phyloP scores from a whole-genome alignment of 2,329 filamentous ascomycete species.

The Ophiostoma ips region DNA sequence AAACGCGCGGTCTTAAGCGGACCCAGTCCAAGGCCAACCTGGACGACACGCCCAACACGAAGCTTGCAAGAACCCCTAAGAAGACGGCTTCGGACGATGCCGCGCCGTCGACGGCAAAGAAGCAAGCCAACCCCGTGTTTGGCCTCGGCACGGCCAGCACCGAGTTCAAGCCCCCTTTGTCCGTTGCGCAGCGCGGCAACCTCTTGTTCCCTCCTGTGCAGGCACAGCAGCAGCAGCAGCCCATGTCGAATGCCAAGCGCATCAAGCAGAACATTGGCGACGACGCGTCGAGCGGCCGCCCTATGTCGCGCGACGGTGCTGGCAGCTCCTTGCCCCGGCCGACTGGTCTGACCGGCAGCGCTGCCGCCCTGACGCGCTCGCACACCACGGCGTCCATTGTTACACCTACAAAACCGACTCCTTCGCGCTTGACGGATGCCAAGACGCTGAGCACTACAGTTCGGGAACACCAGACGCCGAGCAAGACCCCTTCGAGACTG shows the following conservation, averaged over 20 bases:
- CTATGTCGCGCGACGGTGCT: conserved; percentile 35
- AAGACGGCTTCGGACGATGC: too few species aligned
- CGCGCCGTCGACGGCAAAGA: conserved; percentile 15
- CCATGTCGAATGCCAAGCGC: conserved; percentile 49
- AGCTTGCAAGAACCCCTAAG: conserved; percentile 16
- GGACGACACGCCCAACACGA: conserved; percentile 35
- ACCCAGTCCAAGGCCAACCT: conserved; percentile 45
- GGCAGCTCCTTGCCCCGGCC: conserved; percentile 30
- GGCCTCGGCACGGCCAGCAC: conserved; percentile 18
- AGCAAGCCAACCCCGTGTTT: conserved; percentile 16
- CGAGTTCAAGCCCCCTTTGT: conserved; percentile 12
- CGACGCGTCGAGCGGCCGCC: conserved; percentile 53
- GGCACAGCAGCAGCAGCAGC: conserved; percentile 15
- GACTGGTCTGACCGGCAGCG: conserved; percentile 11
- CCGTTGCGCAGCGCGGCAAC: conserved; percentile 13
- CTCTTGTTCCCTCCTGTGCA: conserved; percentile 11
- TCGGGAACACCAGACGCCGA: conserved; percentile 34
- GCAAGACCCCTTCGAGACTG: conserved; percentile 28
- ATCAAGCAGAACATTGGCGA: conserved; percentile 52
- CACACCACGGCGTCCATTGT: conserved; percentile 44
- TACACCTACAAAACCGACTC: conserved; percentile 67
- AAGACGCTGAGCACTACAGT: conserved; percentile 30
- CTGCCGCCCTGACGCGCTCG: conserved; percentile 24
- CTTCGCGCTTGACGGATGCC: conserved; percentile 44
- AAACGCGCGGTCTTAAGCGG: conserved; percentile 33